Conservation (phyloP, 257 asterid species). For the Scutellaria baicalensis region DNA sequence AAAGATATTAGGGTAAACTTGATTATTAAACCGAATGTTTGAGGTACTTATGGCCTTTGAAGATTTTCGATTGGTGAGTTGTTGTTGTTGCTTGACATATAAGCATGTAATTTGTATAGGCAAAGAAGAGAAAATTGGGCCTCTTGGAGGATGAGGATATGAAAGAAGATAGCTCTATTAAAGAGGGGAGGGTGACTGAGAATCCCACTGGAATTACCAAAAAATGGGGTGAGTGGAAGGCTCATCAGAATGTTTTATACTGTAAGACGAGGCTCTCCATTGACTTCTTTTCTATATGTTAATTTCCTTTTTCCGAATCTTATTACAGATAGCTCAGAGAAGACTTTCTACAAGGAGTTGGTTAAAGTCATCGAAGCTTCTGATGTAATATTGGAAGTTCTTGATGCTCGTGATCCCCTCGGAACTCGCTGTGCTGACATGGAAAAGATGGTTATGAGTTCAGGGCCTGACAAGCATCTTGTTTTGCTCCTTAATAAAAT, state of each 20-base stretch:
- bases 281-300: background rate
- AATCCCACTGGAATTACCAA: conserved; percentile 23
- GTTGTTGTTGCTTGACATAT: background rate
- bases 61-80: background rate
- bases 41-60: background rate
- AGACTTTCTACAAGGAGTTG: conserved; percentile 86
- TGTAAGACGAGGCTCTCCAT: background rate
- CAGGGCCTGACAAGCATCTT: conserved; percentile 74
- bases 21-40: too few species aligned
- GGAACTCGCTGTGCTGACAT: conserved; percentile 90
- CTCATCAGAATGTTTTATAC: background rate
- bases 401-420: conserved; percentile 96
- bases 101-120: conserved; percentile 24
- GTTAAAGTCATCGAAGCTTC: conserved; percentile 89
- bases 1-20: too few species aligned
- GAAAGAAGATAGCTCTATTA: conserved; percentile 27
- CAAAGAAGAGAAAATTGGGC: conserved; percentile 78
- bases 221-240: conserved; percentile 42
- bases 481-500: conserved; percentile 90
- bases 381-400: conserved; percentile 93
- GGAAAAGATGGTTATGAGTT: conserved; percentile 82
- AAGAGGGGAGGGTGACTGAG: conserved; percentile 25
- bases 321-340: conserved; percentile 59
- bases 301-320: background rate
- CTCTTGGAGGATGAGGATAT: conserved; percentile 52